These are phyloP conservation scores for Hippophae rhamnoides DNA, from an alignment of 306 rosid genomes.

Conservation along the genomic window DNA sequence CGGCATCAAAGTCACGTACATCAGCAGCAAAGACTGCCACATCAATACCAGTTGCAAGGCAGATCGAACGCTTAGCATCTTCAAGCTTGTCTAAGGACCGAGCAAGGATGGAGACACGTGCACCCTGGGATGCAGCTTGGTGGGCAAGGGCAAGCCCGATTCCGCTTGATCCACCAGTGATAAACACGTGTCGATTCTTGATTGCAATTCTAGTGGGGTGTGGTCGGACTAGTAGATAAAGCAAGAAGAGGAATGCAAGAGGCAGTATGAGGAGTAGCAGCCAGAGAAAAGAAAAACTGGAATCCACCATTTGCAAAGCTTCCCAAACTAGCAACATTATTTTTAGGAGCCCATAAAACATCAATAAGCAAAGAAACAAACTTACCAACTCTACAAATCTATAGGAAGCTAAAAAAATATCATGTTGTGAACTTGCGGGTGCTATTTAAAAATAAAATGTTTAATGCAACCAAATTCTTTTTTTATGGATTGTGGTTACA, in stretches of 20 bases:
- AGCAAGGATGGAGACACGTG: conserved; percentile 76
- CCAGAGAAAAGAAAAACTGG: conserved; percentile 26
- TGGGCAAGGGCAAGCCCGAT: conserved; percentile 89
- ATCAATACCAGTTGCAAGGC: conserved; percentile 62
- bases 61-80: conserved; percentile 49
- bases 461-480: too few species aligned
- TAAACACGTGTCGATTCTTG: conserved; percentile 83
- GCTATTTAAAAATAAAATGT: too few species aligned
- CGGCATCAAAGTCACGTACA: conserved; percentile 61
- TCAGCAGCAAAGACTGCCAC: conserved; percentile 58
- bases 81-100: conserved; percentile 58
- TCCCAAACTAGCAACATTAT: too few species aligned
- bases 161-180: conserved; percentile 95
- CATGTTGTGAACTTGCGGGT: too few species aligned
- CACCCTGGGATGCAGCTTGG: conserved; percentile 72
- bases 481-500: too few species aligned
- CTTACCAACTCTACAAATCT: too few species aligned
- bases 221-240: conserved; percentile 56
- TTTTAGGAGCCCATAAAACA: too few species aligned
- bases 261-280: conserved; percentile 37
- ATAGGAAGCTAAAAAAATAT: too few species aligned
- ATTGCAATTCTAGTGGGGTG: conserved; percentile 53
- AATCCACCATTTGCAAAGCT: conserved; percentile 42
- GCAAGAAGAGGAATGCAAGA: conserved; percentile 33
- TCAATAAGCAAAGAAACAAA: too few species aligned